A percentile compares a stretch with the other conserved stretches of the same genome.
These are phyloP conservation scores for Fusarium coffeatum DNA, from an alignment of 2,329 filamentous ascomycete species.

Conservation along the genomic window DNA sequence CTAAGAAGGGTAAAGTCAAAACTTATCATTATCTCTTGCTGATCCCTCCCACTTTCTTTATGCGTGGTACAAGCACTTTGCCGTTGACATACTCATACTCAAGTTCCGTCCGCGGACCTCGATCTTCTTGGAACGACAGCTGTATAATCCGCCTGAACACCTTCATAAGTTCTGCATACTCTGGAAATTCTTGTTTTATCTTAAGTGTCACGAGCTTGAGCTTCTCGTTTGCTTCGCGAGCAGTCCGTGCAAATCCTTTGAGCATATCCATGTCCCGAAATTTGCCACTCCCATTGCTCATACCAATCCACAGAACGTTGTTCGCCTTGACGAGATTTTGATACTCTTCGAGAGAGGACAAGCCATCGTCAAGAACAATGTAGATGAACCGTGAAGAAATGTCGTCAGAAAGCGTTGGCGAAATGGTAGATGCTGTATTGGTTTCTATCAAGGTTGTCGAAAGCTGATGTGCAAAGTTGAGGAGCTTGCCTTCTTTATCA, in stretches of 20 bases:
- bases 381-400: conserved; percentile 2
- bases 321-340: accelerated
- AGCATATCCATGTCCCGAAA: neutral
- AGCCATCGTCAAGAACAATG: conserved; percentile 14
- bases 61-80: neutral
- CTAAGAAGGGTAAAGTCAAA: neutral
- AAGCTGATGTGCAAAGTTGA: conserved; percentile 17
- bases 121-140: conserved; percentile 13
- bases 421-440: conserved; percentile 5
- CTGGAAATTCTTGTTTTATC: neutral
- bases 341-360: accelerated
- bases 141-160: conserved; percentile 7
- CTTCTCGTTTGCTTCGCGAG: neutral
- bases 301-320: conserved; percentile 9
- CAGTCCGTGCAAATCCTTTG: neutral
- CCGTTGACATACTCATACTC: conserved; percentile 24
- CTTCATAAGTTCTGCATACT: neutral
- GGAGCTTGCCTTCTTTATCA: neutral
- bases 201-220: conserved; percentile 9
- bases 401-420: accelerated
- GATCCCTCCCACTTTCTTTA: neutral
- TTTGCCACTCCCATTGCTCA: accelerated
- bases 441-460: neutral
- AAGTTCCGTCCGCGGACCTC: neutral
- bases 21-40: neutral